These are phyloP conservation scores for Ogataea chonburiensis DNA, from an alignment of 805 yeast genomes.

Conservation along the genomic window DNA sequence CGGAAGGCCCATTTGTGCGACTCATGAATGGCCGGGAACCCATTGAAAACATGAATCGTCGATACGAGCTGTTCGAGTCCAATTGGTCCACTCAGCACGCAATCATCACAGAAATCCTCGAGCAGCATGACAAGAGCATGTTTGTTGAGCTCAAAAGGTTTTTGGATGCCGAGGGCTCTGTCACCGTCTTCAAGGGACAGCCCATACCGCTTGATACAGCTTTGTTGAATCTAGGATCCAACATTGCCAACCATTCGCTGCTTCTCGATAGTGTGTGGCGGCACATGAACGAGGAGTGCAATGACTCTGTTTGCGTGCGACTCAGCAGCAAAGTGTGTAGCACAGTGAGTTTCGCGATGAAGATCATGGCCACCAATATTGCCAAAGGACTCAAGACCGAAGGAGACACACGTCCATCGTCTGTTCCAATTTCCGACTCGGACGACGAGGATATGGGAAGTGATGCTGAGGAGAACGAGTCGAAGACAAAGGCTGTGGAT, in stretches of 20 bases:
- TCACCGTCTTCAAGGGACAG: constrained; percentile 13
- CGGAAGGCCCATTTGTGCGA: constrained; percentile 40
- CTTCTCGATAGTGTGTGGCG: constrained; percentile 30
- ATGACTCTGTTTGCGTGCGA: constrained; percentile 28
- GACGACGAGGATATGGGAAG: constrained; percentile 12
- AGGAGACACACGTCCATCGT: constrained; percentile 6
- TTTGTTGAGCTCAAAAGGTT: constrained; percentile 33
- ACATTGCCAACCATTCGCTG: constrained; percentile 41
- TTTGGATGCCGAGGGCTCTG: constrained; percentile 17
- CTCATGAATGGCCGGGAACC: constrained; percentile 46
- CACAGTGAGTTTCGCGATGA: constrained; percentile 36
- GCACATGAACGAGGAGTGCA: constrained; percentile 15
- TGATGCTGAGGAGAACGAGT: constrained; percentile 15
- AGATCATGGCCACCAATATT: constrained; percentile 34
- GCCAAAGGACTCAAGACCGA: constrained; percentile 6
- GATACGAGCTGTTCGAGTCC: constrained; percentile 43
- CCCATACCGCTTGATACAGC: constrained; percentile 33
- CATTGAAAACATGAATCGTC: constrained; percentile 31
- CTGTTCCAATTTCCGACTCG: constrained; percentile 10
- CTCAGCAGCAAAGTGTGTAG: constrained; percentile 39
- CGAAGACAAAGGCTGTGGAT: constrained; percentile 10
- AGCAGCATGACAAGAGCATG: constrained; percentile 36
- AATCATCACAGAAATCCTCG: constrained; percentile 31
- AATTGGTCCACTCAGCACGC: constrained; percentile 38
- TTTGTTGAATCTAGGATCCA: constrained; percentile 42